Evolutionary conservation across 2,329 filamentous ascomycete species (phyloP).

Genomic region (Lachnellula hyalina): DNA sequence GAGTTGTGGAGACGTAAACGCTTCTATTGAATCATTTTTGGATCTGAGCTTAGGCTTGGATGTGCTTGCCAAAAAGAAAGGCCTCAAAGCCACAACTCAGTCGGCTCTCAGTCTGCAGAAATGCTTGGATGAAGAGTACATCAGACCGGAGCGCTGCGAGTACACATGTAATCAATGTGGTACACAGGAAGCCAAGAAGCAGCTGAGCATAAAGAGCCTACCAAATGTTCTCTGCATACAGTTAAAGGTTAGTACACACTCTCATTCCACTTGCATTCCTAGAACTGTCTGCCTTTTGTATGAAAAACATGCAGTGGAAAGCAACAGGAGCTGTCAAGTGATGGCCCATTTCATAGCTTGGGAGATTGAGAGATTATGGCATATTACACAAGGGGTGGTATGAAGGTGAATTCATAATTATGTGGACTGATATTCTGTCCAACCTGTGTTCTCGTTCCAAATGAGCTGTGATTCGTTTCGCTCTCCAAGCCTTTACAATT

Average conservation of each 20-base stretch:
- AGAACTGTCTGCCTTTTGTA: background rate
- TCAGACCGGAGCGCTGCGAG: constrained; percentile 79
- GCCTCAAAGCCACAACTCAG: constrained; percentile 33
- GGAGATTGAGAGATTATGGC: no score
- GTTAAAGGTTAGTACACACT: constrained; percentile 61
- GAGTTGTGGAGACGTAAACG: constrained; percentile 76
- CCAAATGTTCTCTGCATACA: constrained; percentile 90
- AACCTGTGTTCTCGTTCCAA: no score
- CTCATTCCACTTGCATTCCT: background rate
- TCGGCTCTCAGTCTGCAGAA: constrained; percentile 55
- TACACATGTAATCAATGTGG: constrained; percentile 82
- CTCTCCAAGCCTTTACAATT: no score
- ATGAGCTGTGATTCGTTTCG: no score
- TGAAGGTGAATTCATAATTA: no score
- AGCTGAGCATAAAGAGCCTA: constrained; percentile 76
- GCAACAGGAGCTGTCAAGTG: background rate
- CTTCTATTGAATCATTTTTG: constrained; percentile 81
- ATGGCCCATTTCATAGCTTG: background rate
- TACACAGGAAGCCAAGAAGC: constrained; percentile 74
- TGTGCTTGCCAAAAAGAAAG: constrained; percentile 61
- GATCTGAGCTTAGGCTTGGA: constrained; percentile 88
- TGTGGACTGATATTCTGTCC: no score
- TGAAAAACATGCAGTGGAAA: no score
- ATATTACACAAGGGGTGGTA: no score
- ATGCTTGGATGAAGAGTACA: constrained; percentile 82